Evolutionary conservation across 768 basidiomycete species (phyloP), one percentile per base, ranked within the genome.

Genomic region (Serendipita sp.): DNA sequence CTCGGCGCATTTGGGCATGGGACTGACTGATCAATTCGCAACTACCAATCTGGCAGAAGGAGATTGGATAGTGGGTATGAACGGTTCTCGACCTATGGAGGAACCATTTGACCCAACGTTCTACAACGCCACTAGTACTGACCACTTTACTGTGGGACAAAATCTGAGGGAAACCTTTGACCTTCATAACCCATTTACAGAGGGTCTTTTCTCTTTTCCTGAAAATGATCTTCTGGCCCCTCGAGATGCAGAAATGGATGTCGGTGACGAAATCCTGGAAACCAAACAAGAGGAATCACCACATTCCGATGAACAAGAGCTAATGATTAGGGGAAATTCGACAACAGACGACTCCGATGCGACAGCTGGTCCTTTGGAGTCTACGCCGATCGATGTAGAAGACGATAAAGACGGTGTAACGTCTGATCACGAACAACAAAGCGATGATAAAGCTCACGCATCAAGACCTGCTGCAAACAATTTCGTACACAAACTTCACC

Each of bases 401-500:
- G 55, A 60, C 16, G 55, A 60, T 3, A 37, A 60, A n/a, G 36
- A 60, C 29, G 27, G 34, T 34, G n/a, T 34, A 8, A n/a, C 27
- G 8, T 60, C 55, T 10, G 55, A 60, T 31, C 55, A 60, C 36
- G 55, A 60, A n/a, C n/a, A 16, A n/a, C 27, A 60, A 8, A 29
- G 34, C 55, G 55, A 37, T 37, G 55, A 60, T 3, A 60, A 60
- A 60, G n/a, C 55, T 8, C 55, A 60, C 4, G 4, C 55, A 4
- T 60, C 55, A 60, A 60, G 31, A 60, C 55, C 55, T 27, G 4
- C 55, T n/a, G 8, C 78, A 23, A 91, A 90, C 70, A 91, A 91
- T 70, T 92, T 92, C 72, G 89, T 91, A 53, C 86, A 86, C 33
- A 92, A 92, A 78, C 77, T 91, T 18, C 91, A 90, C 74, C 50